Conservation (phyloP, 2,329 filamentous ascomycete species). For the Fusarium sp. region DNA sequence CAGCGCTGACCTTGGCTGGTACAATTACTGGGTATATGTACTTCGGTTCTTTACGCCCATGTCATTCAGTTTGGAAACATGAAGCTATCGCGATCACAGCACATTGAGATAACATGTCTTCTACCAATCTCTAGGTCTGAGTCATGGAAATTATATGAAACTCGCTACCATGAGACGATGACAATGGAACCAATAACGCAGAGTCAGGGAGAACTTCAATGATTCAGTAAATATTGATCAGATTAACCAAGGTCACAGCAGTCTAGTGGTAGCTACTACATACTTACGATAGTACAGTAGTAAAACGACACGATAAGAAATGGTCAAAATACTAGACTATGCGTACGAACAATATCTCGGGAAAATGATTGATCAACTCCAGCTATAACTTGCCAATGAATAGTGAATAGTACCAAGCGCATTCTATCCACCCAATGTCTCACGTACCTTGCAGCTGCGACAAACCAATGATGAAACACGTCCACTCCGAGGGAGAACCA, state of each 20-base stretch:
- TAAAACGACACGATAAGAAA: background rate
- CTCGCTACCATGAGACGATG: background rate
- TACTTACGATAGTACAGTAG: background rate
- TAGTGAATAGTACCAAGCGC: background rate
- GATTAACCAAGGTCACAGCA: background rate
- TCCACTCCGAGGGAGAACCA: constrained; percentile 10
- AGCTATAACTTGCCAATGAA: background rate
- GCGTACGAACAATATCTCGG: background rate
- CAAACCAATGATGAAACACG: constrained; percentile 21
- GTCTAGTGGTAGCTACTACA: background rate
- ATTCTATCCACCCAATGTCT: constrained; percentile 12
- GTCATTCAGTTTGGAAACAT: background rate
- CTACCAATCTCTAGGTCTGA: background rate
- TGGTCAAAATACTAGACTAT: background rate
- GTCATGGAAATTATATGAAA: background rate
- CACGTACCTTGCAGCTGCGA: constrained; percentile 31
- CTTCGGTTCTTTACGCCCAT: background rate
- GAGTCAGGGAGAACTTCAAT: background rate
- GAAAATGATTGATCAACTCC: background rate
- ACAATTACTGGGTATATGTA: background rate
- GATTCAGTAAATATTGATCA: background rate
- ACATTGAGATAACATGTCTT: background rate
- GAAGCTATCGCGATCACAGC: background rate
- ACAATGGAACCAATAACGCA: background rate
- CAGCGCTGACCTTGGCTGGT: constrained; percentile 2